Base-by-base conservation (phyloP, 306 rosid species). In the Gastrolobium villosum region DNA sequence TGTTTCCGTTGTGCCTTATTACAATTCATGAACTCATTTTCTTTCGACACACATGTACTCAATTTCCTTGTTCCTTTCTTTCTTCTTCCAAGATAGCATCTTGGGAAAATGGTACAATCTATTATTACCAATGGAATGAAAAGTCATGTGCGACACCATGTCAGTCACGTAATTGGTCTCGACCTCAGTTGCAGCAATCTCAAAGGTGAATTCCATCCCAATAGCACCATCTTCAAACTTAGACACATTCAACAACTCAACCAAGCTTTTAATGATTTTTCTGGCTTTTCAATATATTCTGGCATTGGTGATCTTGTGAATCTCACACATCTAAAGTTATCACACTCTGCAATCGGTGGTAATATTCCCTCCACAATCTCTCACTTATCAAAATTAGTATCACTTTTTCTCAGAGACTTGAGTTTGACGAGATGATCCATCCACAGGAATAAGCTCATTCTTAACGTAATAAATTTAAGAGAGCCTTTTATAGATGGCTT, bases 321-420 rank as follows among this genome's bases (percentile, higher is more conserved):
- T 6, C 81, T 84, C 45, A 11, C 37, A 1, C 35, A 70, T 79
- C 71, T 79, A 0, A 75, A 79, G 20, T 14, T 79, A 5, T 79
- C 81, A 14, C 0, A 0, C 0, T 60, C 50, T 4, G 2, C 0
- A 39, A 30, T 67, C 2, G 0, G 0, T 4, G 72, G 81, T 52
- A 35, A 69, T 62, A 15, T 84, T 74, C 52, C 83, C n/a, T 60
- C 78, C 34, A 41, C 52, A 74, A 74, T 83, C 69, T 78, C 86
- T 32, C 74, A 26, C 20, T 63, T 83, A 28, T 83, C 83, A n/a
- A 83, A 73, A 50, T 67, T 83, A 54, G 48, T 15, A 36, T 78
- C 83, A 41, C 83, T 83, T 59, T 69, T 60, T 78, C 72, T 83
- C 6, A 15, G 26, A 20, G 26, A 1, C 26, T 20, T 20, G 26